Percentiles rank a stretch among this genome's conserved stretches.
These are phyloP conservation scores for Ophiosphaerella herpotricha DNA, from an alignment of 2,329 filamentous ascomycete species.

Conservation along the genomic window DNA sequence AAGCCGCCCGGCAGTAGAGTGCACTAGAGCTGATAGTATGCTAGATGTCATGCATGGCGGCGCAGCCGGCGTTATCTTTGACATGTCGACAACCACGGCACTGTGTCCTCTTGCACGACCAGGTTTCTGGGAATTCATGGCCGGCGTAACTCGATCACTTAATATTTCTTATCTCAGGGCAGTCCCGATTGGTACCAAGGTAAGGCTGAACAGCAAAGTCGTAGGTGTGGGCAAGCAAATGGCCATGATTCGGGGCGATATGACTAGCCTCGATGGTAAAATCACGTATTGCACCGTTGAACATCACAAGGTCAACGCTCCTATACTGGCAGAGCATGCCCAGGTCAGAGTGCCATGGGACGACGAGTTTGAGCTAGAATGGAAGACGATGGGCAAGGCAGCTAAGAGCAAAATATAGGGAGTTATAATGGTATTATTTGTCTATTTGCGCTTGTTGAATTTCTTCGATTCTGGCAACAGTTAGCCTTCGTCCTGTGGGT, in stretches of 20 bases:
- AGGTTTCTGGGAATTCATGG: constrained; percentile 59
- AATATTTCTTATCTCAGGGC: constrained; percentile 59
- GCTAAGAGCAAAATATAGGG: constrained; percentile 26
- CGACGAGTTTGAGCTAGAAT: constrained; percentile 46
- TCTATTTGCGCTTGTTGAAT: constrained; percentile 52
- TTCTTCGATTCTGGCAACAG: constrained; percentile 49
- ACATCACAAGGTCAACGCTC: constrained; percentile 58
- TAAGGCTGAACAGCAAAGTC: constrained; percentile 51
- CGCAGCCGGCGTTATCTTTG: constrained; percentile 47
- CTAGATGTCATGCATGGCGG: constrained; percentile 49
- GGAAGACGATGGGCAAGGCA: constrained; percentile 15
- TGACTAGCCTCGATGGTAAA: constrained; percentile 56
- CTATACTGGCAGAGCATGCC: constrained; percentile 48
- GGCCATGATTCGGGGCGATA: constrained; percentile 57
- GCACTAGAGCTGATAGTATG: constrained; percentile 3
- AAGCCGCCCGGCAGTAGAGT: background rate
- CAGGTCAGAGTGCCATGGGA: constrained; percentile 51
- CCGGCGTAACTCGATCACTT: constrained; percentile 56
- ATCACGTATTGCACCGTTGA: constrained; percentile 56
- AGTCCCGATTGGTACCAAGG: constrained; percentile 52
- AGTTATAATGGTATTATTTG: no score
- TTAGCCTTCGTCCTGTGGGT: constrained; percentile 2
- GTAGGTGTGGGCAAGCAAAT: constrained; percentile 56
- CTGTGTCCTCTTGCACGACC: constrained; percentile 55
- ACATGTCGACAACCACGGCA: constrained; percentile 54